Conservation (phyloP, 208 protist species). For the Balamuthia mandrillaris region DNA sequence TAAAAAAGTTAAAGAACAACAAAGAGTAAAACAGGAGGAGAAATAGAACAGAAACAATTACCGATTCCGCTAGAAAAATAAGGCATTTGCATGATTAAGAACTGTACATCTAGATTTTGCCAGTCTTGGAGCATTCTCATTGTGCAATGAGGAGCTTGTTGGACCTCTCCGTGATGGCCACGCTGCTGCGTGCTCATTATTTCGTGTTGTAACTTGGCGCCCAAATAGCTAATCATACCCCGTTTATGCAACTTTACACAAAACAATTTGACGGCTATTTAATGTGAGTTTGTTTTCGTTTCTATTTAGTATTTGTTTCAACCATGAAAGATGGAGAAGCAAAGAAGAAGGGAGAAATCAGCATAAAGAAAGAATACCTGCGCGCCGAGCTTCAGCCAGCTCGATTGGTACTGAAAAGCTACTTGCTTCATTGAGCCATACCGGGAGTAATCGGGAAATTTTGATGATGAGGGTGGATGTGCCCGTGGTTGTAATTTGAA, state of each 20-base stretch:
- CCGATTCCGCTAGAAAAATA: too few species aligned
- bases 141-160: too few species aligned
- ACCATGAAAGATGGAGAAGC: too few species aligned
- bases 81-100: too few species aligned
- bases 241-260: constrained; percentile 2
- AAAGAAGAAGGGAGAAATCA: background rate
- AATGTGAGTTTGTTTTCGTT: background rate
- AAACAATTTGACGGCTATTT: background rate
- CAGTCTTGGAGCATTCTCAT: too few species aligned
- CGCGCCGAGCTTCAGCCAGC: background rate
- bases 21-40: too few species aligned
- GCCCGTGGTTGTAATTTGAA: background rate
- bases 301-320: background rate
- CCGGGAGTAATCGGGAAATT: background rate
- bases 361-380: background rate
- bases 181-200: too few species aligned
- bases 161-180: too few species aligned
- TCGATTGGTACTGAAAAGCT: background rate
- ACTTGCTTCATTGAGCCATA: background rate
- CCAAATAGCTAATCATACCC: background rate
- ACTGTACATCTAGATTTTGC: too few species aligned
- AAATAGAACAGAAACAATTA: too few species aligned
- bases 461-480: background rate
- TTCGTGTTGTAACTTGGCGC: background rate
- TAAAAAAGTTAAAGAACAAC: too few species aligned